phyloP scores from a whole-genome alignment of 1,139 yeast species.

The Citeromyces hawaiiensis region DNA sequence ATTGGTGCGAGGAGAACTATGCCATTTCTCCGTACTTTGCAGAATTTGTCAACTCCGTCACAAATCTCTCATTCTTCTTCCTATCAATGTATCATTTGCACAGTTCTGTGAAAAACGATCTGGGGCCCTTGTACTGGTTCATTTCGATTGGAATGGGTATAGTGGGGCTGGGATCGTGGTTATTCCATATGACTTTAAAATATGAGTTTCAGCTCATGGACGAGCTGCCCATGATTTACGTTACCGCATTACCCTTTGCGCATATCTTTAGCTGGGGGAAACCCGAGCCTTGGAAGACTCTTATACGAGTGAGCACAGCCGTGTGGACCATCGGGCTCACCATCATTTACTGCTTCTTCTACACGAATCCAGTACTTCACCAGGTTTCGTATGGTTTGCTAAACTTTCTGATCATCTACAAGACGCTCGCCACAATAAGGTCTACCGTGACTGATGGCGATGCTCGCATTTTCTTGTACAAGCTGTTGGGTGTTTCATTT shows the following conservation, averaged over 20 bases:
- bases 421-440: constrained; percentile 12
- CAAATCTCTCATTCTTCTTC: constrained; percentile 46
- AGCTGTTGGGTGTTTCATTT: constrained; percentile 14
- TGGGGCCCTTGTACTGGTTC: constrained; percentile 59
- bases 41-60: constrained; percentile 74
- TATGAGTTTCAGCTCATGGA: constrained; percentile 86
- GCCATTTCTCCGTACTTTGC: constrained; percentile 77
- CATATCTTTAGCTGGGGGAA: constrained; percentile 62
- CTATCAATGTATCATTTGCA: constrained; percentile 56
- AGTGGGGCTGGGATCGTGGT: constrained; percentile 90
- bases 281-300: constrained; percentile 17
- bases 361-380: constrained; percentile 77
- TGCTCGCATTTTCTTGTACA: constrained; percentile 10
- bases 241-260: constrained; percentile 93
- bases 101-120: constrained; percentile 43
- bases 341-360: constrained; percentile 44
- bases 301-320: constrained; percentile 28
- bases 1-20: constrained; percentile 95
- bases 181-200: constrained; percentile 88
- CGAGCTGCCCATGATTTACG: constrained; percentile 96
- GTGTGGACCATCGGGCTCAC: constrained; percentile 44
- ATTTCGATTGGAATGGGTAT: constrained; percentile 69
- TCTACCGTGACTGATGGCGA: constrained; percentile 9
- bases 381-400: constrained; percentile 64
- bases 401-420: constrained; percentile 24